phyloP scores from a whole-genome alignment of 306 rosid genomes.

The Mimosa bimucronata region DNA sequence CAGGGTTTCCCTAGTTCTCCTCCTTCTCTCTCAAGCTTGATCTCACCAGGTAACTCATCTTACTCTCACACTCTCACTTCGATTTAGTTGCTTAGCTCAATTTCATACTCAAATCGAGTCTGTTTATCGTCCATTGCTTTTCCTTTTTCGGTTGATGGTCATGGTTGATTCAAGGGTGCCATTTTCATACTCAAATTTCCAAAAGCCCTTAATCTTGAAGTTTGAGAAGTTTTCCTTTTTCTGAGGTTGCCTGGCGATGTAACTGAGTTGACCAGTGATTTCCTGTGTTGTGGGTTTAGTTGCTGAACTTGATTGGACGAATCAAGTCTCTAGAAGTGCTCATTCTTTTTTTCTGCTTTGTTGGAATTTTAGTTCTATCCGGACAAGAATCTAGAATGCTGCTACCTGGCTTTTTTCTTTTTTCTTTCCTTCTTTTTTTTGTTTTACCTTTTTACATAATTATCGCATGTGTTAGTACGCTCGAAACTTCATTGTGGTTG shows the following conservation, averaged over 20 bases:
- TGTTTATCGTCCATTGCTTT: neutral
- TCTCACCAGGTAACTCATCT: conserved; percentile 1
- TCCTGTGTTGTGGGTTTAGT: neutral
- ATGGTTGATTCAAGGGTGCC: neutral
- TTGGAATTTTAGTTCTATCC: neutral
- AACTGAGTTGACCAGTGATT: neutral
- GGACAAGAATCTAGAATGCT: conserved; percentile 22
- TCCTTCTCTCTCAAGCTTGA: neutral
- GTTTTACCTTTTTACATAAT: neutral
- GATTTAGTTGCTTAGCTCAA: neutral
- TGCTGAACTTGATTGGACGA: neutral
- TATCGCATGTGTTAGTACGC: neutral
- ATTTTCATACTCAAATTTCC: conserved; percentile 3
- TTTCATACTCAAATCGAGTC: neutral
- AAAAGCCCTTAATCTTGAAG: neutral
- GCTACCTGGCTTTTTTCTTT: neutral
- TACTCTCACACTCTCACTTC: conserved; percentile 16
- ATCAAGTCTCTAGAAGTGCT: neutral
- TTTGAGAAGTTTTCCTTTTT: neutral
- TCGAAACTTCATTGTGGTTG: neutral
- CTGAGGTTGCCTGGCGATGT: neutral
- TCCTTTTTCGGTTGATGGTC: neutral
- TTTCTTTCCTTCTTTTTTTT: no score
- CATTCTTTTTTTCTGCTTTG: no score
- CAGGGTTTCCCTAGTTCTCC: neutral